Base-by-base conservation (phyloP, 345 rosid species). In the Acer yangbiense region DNA sequence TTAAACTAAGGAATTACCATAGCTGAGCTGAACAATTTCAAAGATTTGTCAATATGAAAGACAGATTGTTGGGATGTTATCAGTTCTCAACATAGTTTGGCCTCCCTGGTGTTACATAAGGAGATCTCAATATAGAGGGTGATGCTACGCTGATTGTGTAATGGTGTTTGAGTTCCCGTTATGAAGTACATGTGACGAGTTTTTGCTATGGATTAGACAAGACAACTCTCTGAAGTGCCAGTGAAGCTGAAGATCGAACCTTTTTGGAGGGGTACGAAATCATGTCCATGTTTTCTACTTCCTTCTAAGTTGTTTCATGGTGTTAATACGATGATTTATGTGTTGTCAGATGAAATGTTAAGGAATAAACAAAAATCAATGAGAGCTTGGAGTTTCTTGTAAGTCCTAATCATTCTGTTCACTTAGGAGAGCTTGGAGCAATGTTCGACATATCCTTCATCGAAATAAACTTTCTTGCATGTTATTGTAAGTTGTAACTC, bases 81-180 rank as follows among this genome's bases (percentile, higher is more conserved):
- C 12, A 20, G 75, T 35, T 62, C 21, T 73, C 43, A 41, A 62
- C 57, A 16, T 73, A 25, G 60, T 39, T 73, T 61, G 69, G 60
- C 41, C 58, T 58, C 43, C 29, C n/a, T 12, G 3, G 3, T 29
- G 4, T 18, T 12, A 7, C 41, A 54, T 71, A 54, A 4, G 44
- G 27, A 18, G 63, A 54, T 20, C 65, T 17, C 4, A 3, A 5
- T n/a, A 25, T 55, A 29, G 25, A 9, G 63, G 29, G 18, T n/a
- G 39, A 55, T 54, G 29, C 23, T 54, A 32, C 9, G 14, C 13
- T 18, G 21, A 29, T 71, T 48, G 27, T 23, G 1, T 11, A n/a
- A 20, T 69, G 9, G 12, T 46, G 58, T 69, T 46, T 68, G 50
- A 0, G 9, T 66, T 66, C 43, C 48, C 6, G n/a, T 35, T 21